Evolutionary conservation across 2,329 filamentous ascomycete genomes (phyloP).

Genomic region (Aspergillus sp.): DNA sequence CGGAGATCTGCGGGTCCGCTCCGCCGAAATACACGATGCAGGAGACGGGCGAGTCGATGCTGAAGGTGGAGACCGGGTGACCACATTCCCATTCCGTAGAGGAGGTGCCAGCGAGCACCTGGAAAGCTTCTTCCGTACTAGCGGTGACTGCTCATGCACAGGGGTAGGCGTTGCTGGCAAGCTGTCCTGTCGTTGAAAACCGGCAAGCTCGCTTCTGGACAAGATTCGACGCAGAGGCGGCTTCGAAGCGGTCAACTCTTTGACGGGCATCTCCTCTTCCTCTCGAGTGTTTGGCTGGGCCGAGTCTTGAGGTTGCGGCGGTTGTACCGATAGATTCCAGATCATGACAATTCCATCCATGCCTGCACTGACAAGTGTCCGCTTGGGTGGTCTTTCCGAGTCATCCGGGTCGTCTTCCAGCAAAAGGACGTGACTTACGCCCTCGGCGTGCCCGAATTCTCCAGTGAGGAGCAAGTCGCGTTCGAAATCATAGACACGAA

Average conservation of each 20-base stretch:
- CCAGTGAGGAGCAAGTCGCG: slow-evolving; percentile 69
- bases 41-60: slow-evolving; percentile 22
- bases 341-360: slow-evolving; percentile 78
- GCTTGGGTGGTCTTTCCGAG: slow-evolving; percentile 37
- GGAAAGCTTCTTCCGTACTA: slow-evolving; percentile 48
- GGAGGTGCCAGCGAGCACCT: slow-evolving; percentile 39
- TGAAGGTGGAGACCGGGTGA: slow-evolving; percentile 24
- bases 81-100: slow-evolving; percentile 19
- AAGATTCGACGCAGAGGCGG: slow-evolving; percentile 77
- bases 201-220: slow-evolving; percentile 76
- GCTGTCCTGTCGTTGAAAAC: slow-evolving; percentile 53
- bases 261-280: slow-evolving; percentile 33
- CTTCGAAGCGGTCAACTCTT: slow-evolving; percentile 47
- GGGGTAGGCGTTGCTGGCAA: slow-evolving; percentile 35
- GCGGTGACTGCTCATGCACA: slow-evolving; percentile 38
- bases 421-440: slow-evolving; percentile 75
- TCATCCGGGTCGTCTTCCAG: slow-evolving; percentile 39
- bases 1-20: slow-evolving; percentile 25
- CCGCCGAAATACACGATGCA: slow-evolving; percentile 15
- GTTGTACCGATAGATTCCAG: slow-evolving; percentile 45
- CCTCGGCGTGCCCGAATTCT: slow-evolving; percentile 92
- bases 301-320: slow-evolving; percentile 22
- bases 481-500: slow-evolving; percentile 75
- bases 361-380: slow-evolving; percentile 59
- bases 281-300: slow-evolving; percentile 17